Percentiles rank a stretch among this genome's conserved stretches.
phyloP scores from a whole-genome alignment of 106 monocot genomes.

The Dendrobium nobile region DNA sequence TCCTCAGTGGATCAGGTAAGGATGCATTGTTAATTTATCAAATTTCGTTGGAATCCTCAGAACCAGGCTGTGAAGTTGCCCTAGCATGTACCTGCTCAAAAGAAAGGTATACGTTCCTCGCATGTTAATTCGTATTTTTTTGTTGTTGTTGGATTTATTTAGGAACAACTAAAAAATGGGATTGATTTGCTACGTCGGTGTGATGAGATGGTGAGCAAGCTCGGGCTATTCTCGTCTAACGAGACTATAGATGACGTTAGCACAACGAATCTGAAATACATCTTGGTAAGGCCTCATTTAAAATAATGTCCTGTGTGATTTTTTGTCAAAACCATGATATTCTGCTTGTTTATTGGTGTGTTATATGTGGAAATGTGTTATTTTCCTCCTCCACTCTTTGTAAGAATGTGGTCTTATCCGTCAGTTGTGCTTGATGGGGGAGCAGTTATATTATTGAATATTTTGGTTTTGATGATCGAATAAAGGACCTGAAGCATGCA shows the following conservation, averaged over 20 bases:
- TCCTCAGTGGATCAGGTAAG: conserved; percentile 56
- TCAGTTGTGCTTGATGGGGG: too few relatives aligned
- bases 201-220: conserved; percentile 85
- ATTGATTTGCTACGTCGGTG: conserved; percentile 50
- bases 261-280: conserved; percentile 90
- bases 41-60: neutral
- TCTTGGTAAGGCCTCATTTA: conserved; percentile 43
- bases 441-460: neutral
- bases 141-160: conserved; percentile 1
- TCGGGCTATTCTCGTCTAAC: conserved; percentile 85
- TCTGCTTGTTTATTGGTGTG: neutral
- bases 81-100: neutral
- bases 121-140: neutral
- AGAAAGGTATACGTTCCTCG: neutral
- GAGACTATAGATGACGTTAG: conserved; percentile 90
- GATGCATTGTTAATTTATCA: conserved; percentile 6
- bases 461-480: neutral
- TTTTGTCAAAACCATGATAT: neutral
- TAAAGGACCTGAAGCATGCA: neutral
- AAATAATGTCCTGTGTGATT: neutral
- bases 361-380: neutral
- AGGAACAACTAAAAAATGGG: conserved; percentile 52
- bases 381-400: neutral
- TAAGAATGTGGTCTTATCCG: too few relatives aligned
- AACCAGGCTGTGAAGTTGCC: neutral